Evolutionary conservation across 345 rosid species (phyloP).

Genomic region (Eucalyptus polyanthemos): DNA sequence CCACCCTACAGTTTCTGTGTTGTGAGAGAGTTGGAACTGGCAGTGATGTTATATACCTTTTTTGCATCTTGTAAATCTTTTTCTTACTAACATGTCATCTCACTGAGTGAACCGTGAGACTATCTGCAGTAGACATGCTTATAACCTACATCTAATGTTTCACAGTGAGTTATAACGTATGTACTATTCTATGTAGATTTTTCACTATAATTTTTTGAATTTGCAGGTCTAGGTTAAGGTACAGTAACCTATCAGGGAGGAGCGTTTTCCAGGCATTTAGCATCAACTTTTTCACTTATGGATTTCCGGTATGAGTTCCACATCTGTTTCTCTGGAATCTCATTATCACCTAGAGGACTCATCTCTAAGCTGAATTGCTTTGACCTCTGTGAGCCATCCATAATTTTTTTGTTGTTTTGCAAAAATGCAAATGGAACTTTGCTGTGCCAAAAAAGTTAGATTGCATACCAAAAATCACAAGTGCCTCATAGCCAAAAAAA

Average conservation of each 20-base stretch:
- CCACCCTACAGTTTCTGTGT: not conserved
- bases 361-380: not conserved
- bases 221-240: constrained; percentile 21
- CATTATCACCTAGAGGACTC: not conserved
- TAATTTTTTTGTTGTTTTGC: not conserved
- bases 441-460: not conserved
- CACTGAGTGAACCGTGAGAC: not conserved
- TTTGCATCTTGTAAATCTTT: not conserved
- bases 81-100: not conserved
- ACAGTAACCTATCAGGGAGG: constrained; percentile 16
- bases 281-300: constrained; percentile 37
- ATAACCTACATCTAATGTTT: not conserved
- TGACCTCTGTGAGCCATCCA: not conserved
- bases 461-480: not conserved
- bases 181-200: not conserved
- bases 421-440: not conserved
- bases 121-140: not conserved
- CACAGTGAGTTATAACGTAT: not conserved
- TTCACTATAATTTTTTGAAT: not conserved
- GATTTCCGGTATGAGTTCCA: constrained; percentile 25
- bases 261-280: constrained; percentile 25
- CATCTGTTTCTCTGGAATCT: not conserved
- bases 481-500: not conserved
- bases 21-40: not conserved
- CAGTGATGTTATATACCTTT: not conserved